Base-by-base conservation (phyloP, 306 rosid species). In the Vicia faba region DNA sequence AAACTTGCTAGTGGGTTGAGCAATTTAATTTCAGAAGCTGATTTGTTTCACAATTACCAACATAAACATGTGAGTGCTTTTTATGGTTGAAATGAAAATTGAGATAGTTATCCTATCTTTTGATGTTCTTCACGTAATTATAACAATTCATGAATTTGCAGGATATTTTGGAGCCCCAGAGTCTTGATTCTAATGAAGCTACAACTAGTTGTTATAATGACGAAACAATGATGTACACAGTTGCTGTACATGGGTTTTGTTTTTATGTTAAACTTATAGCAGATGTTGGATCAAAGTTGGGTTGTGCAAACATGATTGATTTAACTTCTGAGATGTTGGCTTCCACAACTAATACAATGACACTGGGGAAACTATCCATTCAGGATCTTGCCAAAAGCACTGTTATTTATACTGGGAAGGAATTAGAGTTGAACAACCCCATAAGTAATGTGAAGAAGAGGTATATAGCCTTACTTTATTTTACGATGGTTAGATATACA, bases 181-280 rank as follows among this genome's bases (percentile, higher is more conserved):
- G 39, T 18, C 36, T 76, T 75, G 69, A 61, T 50, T 75, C 71
- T 44, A 86, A 73, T 68, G 93, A 83, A 51, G 84, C 84, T 65
- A 28, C 84, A 46, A 70, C 76, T 58, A 69, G 70, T 72, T 78
- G 79, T 75, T 73, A 77, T 68, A 79, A 87, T 64, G 86, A 78
- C 61, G 85, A 78, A 73, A 72, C 72, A 66, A 78, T 89, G 89
- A 82, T 74, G 65, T 83, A 90, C 39, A 76, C 86, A 62, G 77
- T 80, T 73, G 87, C 89, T 9, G 85, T 75, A 39, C 89, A 88
- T 72, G 99, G 97, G 60, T 90, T 88, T 84, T 88, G 89, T 80
- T 81, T 76, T 60, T 88, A 80, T 33, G 85, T 86, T 9, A 93
- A 82, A 62, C 74, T 64, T 66, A 69, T 89, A 68, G 73, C 86